Percentiles rank a stretch among this genome's conserved stretches.
These are phyloP conservation scores for Aegilops sharonensis DNA, from an alignment of 176 grass and related monocot species.

Conservation along the genomic window DNA sequence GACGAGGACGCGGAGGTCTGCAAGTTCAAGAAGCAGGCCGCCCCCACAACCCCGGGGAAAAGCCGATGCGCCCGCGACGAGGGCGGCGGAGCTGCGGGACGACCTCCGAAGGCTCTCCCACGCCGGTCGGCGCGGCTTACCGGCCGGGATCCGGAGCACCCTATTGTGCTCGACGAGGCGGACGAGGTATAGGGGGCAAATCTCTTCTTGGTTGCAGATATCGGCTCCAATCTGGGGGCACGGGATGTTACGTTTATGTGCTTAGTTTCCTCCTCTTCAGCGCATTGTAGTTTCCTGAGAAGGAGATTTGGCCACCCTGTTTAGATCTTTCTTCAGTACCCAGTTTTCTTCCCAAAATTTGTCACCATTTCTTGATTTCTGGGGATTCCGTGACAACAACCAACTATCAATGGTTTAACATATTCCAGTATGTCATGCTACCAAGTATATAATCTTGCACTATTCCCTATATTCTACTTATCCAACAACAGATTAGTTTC, in stretches of 20 bases:
- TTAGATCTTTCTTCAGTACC: not conserved
- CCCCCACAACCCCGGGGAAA: not conserved
- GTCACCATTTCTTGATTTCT: not conserved
- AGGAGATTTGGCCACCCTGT: not conserved
- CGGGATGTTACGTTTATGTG: not conserved
- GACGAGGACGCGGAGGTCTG: not conserved
- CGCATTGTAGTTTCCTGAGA: not conserved
- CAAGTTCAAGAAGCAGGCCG: not conserved
- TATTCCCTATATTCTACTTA: not conserved
- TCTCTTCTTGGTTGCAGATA: not conserved
- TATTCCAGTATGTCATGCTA: not conserved
- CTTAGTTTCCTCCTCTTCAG: not conserved
- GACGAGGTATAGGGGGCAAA: not conserved
- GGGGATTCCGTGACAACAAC: not conserved
- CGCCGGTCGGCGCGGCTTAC: not conserved
- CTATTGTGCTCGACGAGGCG: not conserved
- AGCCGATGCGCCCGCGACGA: not conserved
- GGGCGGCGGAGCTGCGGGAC: not conserved
- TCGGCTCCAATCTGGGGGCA: not conserved
- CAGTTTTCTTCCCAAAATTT: not conserved
- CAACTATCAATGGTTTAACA: not conserved
- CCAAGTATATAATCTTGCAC: not conserved
- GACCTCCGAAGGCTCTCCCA: not conserved
- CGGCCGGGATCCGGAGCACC: slow-evolving; percentile 8
- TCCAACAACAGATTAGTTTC: not conserved